Conservation (phyloP, 352 stramenopile genomes). For the Globisporangium cystogenes region DNA sequence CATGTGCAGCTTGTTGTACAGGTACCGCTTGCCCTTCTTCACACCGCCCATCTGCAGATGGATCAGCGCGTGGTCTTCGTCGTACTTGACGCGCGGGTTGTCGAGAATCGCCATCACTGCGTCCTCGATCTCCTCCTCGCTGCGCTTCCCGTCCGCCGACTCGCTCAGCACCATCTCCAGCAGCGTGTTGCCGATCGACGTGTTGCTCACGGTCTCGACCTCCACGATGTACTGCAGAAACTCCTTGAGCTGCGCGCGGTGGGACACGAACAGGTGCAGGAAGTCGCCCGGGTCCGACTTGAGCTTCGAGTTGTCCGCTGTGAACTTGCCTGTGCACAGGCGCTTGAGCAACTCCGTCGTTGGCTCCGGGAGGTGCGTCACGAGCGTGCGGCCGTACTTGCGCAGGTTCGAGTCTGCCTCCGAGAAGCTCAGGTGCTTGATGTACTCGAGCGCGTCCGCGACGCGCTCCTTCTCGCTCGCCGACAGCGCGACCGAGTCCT, state of each 20-base stretch:
- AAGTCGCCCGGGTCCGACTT: conserved; percentile 87
- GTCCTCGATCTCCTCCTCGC: conserved; percentile 68
- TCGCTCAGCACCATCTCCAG: conserved; percentile 87
- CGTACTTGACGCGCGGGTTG: conserved; percentile 87
- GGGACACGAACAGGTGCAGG: conserved; percentile 90
- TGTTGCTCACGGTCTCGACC: conserved; percentile 83
- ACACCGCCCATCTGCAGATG: conserved; percentile 91
- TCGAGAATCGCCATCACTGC: conserved; percentile 86
- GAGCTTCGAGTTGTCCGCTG: conserved; percentile 34
- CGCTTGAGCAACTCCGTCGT: conserved; percentile 89
- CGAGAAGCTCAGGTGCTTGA: conserved; percentile 80
- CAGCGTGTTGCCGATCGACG: conserved; percentile 87
- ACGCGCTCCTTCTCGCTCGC: conserved; percentile 78
- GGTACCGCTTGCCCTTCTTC: conserved; percentile 89
- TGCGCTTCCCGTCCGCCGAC: conserved; percentile 33
- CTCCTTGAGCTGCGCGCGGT: conserved; percentile 83
- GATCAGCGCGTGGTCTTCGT: conserved; percentile 92
- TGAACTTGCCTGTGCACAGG: conserved; percentile 86
- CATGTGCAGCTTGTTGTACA: conserved; percentile 94
- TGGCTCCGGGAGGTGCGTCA: conserved; percentile 80
- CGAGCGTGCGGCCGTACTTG: conserved; percentile 87
- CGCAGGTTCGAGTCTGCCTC: conserved; percentile 82
- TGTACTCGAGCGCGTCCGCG: conserved; percentile 88
- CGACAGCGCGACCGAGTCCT: conserved; percentile 61
- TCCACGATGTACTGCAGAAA: conserved; percentile 89